Conservation (phyloP, 306 rosid genomes). For the Heteromeles arbutifolia region DNA sequence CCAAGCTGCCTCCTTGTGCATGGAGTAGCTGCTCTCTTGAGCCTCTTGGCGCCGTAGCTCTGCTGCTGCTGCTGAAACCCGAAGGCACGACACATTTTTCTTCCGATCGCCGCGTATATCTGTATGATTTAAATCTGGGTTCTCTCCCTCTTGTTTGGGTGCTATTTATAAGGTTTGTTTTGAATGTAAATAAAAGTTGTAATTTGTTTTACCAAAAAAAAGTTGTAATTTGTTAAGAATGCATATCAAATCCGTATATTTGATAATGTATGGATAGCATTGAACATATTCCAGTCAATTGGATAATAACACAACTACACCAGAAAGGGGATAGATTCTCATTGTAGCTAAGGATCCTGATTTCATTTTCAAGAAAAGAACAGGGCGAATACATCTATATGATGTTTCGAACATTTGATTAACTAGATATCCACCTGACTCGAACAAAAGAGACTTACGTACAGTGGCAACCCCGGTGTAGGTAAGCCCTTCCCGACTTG, state of each 20-base stretch:
- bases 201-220: neutral
- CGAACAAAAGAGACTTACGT: neutral
- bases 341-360: neutral
- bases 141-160: neutral
- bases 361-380: neutral
- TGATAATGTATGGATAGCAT: neutral
- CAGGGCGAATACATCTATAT: neutral
- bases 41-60: constrained; percentile 18
- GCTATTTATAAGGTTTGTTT: neutral
- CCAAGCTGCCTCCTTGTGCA: constrained; percentile 27
- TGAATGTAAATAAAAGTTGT: neutral
- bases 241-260: constrained; percentile 11
- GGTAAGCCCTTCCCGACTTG: neutral
- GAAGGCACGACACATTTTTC: constrained; percentile 12
- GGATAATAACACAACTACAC: neutral
- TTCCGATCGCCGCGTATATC: neutral
- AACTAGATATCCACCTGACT: neutral
- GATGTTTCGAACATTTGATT: neutral
- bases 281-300: neutral
- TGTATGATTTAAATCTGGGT: neutral
- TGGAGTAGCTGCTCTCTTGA: constrained; percentile 10
- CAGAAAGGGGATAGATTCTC: neutral
- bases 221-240: neutral
- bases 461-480: no score
- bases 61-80: constrained; percentile 11